Percentiles rank a stretch among this genome's conserved stretches.
Conservation (phyloP, 2,329 filamentous ascomycete species). For the Xylaria sp. region DNA sequence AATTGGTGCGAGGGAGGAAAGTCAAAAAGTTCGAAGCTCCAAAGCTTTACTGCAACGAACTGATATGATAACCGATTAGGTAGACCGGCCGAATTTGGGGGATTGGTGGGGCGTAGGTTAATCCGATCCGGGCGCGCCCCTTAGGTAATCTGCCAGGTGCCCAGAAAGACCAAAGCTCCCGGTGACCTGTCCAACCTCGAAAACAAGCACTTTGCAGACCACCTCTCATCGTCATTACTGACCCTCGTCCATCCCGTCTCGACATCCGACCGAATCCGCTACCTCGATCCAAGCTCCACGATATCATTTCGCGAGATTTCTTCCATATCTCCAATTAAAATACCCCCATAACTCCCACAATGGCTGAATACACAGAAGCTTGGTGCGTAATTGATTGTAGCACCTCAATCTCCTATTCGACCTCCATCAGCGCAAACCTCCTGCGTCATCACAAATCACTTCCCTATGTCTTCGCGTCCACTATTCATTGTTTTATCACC, state of each 20-base stretch:
- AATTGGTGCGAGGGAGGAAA: neutral
- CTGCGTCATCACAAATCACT: conserved; percentile 26
- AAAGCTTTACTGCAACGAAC: conserved; percentile 25
- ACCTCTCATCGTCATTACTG: conserved; percentile 32
- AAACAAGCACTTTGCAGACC: conserved; percentile 41
- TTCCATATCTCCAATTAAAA: conserved; percentile 29
- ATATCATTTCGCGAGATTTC: conserved; percentile 21
- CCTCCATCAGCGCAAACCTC: conserved; percentile 40
- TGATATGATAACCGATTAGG: no score
- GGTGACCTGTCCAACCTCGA: conserved; percentile 34
- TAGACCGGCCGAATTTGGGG: conserved; percentile 18
- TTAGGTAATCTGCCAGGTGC: conserved; percentile 39
- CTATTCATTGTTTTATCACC: neutral
- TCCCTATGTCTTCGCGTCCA: conserved; percentile 2
- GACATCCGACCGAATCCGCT: conserved; percentile 34
- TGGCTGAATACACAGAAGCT: conserved; percentile 48
- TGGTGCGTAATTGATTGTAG: conserved; percentile 49
- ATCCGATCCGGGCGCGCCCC: conserved; percentile 29
- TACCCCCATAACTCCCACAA: conserved; percentile 39
- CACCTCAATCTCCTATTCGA: conserved; percentile 34
- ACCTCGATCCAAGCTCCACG: conserved; percentile 29
- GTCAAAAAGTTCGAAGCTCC: conserved; percentile 17
- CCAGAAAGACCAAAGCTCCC: conserved; percentile 18
- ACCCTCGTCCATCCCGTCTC: conserved; percentile 37
- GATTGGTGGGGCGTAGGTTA: conserved; percentile 37